Evolutionary conservation across 495 filamentous ascomycete species (phyloP).

Genomic region (Xylaria castorea): DNA sequence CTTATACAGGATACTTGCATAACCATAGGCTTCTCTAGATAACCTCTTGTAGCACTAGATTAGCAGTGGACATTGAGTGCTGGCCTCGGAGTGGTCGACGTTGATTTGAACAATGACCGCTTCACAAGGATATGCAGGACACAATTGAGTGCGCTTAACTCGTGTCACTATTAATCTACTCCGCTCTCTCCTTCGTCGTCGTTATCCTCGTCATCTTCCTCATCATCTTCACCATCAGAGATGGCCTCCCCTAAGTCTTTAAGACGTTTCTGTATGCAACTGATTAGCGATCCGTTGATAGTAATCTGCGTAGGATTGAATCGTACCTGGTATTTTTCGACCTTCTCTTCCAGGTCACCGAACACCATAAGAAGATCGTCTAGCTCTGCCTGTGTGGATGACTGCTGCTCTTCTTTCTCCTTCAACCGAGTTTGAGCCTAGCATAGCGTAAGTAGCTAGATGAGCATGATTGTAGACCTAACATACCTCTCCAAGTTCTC

Average conservation of each 20-base stretch:
- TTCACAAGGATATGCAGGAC: not conserved
- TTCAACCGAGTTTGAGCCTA: slow-evolving; percentile 46
- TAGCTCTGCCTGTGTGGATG: slow-evolving; percentile 70
- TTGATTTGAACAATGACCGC: not conserved
- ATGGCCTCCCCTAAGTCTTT: slow-evolving; percentile 74
- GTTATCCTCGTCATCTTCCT: slow-evolving; percentile 68
- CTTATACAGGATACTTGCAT: slow-evolving; percentile 31
- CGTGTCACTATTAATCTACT: slow-evolving; percentile 7
- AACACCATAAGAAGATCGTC: slow-evolving; percentile 89
- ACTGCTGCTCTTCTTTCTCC: slow-evolving; percentile 69
- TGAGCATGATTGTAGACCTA: slow-evolving; percentile 20
- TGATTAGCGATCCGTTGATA: slow-evolving; percentile 28
- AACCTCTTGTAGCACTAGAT: not conserved
- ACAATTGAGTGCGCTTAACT: not conserved
- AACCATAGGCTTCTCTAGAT: not conserved
- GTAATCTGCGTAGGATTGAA: not conserved
- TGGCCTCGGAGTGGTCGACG: not conserved
- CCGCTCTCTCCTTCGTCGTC: slow-evolving; percentile 42
- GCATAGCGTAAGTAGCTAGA: slow-evolving; percentile 21
- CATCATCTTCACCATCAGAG: slow-evolving; percentile 80
- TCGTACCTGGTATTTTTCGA: slow-evolving; percentile 76
- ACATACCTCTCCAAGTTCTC: slow-evolving; percentile 39
- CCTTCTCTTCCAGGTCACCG: slow-evolving; percentile 88
- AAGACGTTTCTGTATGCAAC: slow-evolving; percentile 66
- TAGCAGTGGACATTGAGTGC: slow-evolving; percentile 5